Evolutionary conservation across 2,329 filamentous ascomycete genomes (phyloP), one percentile per base, ranked within the genome.

Genomic region (Fusarium piperis): DNA sequence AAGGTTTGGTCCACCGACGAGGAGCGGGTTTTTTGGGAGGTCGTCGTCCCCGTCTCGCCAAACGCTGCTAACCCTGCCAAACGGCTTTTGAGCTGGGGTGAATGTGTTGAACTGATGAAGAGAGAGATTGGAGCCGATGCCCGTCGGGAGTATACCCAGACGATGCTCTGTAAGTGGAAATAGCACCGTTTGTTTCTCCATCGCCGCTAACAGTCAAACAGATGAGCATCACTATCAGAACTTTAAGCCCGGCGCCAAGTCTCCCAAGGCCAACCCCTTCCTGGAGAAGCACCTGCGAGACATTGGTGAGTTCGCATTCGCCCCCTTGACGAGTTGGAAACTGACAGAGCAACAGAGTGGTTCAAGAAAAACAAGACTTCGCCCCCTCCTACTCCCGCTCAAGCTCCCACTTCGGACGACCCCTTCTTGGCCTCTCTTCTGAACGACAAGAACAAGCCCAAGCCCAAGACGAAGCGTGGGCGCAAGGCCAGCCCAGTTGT

Each of bases 1-100:
- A 87, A 83, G 67, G 78, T 83, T 6, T 89, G 87, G 87, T 83
- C 84, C 0, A 64, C 64, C 0, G 76, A 81, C 1, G 87, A 89
- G 67, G 87, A 89, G 76, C 62, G 72, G 1, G 77, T 83, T 68
- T 88, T 88, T 73, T 89, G 87, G 87, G 76, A 77, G 10, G 68
- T 71, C 3, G 74, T 82, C 28, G 73, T 86, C 2, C 79, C 82
- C 1, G 73, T 76, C 8, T 85, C 83, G 0, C 74, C 78, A 3
- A 82, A 81, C 59, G 75, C 78, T 33, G 74, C 77, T 6, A 74
- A 74, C 32, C 64, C 69, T 7, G 33, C 59, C 6, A 56, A 70
- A 16, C 71, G 70, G 15, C 16, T 44, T 4, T n/a, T 77, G 23
- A 79, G 77, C 56, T 86, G 84, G 84, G 76, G 78, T 2, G 59